These are phyloP conservation scores for Hymenotorrendiella dingleyae DNA, from an alignment of 2,329 filamentous ascomycete species.

Conservation along the genomic window DNA sequence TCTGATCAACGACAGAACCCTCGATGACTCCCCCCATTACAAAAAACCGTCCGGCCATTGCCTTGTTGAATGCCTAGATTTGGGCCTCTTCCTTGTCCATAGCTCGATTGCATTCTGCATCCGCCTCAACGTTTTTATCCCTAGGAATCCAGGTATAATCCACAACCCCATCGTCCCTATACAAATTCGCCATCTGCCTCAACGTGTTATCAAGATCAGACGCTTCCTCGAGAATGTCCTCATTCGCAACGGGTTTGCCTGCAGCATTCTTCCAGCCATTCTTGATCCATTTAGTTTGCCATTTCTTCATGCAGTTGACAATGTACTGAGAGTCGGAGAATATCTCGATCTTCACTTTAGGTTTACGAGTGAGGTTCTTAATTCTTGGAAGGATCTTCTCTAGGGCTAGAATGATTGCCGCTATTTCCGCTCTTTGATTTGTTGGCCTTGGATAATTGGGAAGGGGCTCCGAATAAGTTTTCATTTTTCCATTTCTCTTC, in stretches of 20 bases:
- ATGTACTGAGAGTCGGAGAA: conserved; percentile 34
- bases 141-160: conserved; percentile 32
- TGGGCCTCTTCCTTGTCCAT: conserved; percentile 22
- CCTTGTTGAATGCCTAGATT: no score
- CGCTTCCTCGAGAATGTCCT: conserved; percentile 31
- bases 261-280: conserved; percentile 32
- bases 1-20: no score
- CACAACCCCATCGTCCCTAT: conserved; percentile 26
- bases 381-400: conserved; percentile 37
- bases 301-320: conserved; percentile 30
- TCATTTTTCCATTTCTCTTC: neutral
- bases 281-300: conserved; percentile 29
- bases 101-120: conserved; percentile 27
- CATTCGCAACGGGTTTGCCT: conserved; percentile 31
- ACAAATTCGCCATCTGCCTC: no score
- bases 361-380: conserved; percentile 12
- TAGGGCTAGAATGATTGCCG: conserved; percentile 41
- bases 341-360: conserved; percentile 26
- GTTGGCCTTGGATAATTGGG: no score
- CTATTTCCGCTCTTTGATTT: conserved; percentile 34
- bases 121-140: conserved; percentile 30
- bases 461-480: no score
- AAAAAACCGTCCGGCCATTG: no score
- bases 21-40: no score
- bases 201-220: conserved; percentile 25